Evolutionary conservation across 495 filamentous ascomycete genomes (phyloP).

Genomic region (Podospora anserina): DNA sequence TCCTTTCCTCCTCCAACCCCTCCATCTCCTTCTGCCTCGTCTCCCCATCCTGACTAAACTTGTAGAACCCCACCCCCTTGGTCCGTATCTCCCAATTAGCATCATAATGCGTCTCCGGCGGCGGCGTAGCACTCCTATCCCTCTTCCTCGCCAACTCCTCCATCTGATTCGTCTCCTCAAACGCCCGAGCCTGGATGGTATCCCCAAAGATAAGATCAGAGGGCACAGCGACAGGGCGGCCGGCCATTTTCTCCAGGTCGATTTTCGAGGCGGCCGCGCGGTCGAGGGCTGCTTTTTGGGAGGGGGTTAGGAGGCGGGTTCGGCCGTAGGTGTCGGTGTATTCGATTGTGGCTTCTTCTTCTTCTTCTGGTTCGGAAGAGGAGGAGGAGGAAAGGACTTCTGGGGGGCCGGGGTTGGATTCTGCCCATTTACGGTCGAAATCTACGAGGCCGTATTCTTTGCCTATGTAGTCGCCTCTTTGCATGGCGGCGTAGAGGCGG

Average conservation of each 20-base stretch:
- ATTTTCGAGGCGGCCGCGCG: slow-evolving; percentile 44
- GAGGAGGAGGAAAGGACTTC: slow-evolving; percentile 28
- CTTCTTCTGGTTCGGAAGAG: slow-evolving; percentile 39
- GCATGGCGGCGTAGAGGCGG: slow-evolving; percentile 77
- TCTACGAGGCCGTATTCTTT: slow-evolving; percentile 68
- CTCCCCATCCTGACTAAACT: slow-evolving; percentile 69
- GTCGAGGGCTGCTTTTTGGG: slow-evolving; percentile 57
- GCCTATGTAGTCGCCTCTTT: slow-evolving; percentile 63
- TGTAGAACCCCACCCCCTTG: slow-evolving; percentile 88
- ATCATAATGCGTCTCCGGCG: slow-evolving; percentile 78
- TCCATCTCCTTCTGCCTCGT: slow-evolving; percentile 71
- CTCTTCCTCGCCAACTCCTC: slow-evolving; percentile 66
- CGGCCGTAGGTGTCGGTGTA: slow-evolving; percentile 91
- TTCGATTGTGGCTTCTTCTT: slow-evolving; percentile 52
- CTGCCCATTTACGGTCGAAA: slow-evolving; percentile 93
- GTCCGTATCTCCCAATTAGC: slow-evolving; percentile 74
- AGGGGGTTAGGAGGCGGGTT: slow-evolving; percentile 60
- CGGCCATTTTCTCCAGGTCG: slow-evolving; percentile 48
- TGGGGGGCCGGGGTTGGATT: slow-evolving; percentile 42
- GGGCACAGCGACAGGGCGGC: slow-evolving; percentile 57
- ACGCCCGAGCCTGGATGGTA: slow-evolving; percentile 75
- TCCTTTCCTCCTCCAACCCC: slow-evolving; percentile 60
- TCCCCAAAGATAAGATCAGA: slow-evolving; percentile 76
- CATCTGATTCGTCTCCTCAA: slow-evolving; percentile 71
- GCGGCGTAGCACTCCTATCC: slow-evolving; percentile 73